These are phyloP conservation scores for Borovskyia barvae DNA, from an alignment of 208 protist species.

Conservation along the genomic window DNA sequence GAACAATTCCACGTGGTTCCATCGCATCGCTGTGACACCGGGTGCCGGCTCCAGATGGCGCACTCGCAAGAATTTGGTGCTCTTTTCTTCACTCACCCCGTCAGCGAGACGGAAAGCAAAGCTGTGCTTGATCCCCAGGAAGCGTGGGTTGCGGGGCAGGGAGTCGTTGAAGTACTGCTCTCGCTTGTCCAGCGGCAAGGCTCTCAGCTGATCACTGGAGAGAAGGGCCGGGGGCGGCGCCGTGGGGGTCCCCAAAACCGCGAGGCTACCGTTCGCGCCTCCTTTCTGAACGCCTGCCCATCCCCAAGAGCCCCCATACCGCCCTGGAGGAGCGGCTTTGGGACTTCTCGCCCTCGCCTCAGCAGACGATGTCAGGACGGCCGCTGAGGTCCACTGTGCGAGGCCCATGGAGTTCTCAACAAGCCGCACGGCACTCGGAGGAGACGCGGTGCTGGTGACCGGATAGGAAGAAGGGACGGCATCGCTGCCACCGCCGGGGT, in stretches of 20 bases:
- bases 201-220: no score
- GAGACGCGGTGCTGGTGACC: slow-evolving; percentile 10
- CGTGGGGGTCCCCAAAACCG: no score
- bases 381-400: background rate
- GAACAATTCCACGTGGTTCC: slow-evolving; percentile 71
- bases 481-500: background rate
- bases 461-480: no score
- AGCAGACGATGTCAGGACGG: no score
- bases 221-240: no score
- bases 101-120: slow-evolving; percentile 61
- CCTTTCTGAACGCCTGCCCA: no score
- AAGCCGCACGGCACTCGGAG: background rate
- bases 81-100: slow-evolving; percentile 28
- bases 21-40: slow-evolving; percentile 46
- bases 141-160: slow-evolving; percentile 26
- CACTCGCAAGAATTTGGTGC: slow-evolving; percentile 53
- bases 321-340: no score
- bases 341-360: no score
- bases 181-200: slow-evolving; percentile 27
- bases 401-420: background rate
- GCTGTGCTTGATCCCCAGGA: slow-evolving; percentile 39
- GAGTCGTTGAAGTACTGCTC: slow-evolving; percentile 30
- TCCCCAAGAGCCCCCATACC: no score
- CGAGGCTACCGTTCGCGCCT: no score
- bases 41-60: slow-evolving; percentile 31